Percentiles rank a stretch among this genome's conserved stretches.
Evolutionary conservation across 345 rosid species (phyloP).

Genomic region (Ceriops zippeliana): DNA sequence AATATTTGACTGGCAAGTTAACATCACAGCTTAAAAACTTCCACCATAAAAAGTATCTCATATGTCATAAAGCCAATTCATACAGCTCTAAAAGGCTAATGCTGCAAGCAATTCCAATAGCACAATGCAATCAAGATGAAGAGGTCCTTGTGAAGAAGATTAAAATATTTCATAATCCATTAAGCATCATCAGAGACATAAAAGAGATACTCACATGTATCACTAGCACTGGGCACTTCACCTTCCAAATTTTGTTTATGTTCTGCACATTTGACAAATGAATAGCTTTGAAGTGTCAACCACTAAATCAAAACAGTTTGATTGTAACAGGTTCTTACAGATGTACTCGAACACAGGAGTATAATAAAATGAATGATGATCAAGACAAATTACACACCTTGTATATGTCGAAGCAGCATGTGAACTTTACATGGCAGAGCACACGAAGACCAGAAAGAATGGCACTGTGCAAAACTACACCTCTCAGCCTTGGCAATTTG

Average conservation of each 20-base stretch:
- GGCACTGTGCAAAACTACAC: constrained; percentile 95
- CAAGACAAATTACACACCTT: constrained; percentile 38
- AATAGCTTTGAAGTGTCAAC: constrained; percentile 10
- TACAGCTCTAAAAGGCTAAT: too few species aligned
- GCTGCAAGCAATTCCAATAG: too few species aligned
- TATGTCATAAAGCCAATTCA: too few species aligned
- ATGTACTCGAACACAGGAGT: neutral
- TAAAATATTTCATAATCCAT: too few species aligned
- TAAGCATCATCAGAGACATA: neutral
- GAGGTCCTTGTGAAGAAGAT: too few species aligned
- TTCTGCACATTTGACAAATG: constrained; percentile 49
- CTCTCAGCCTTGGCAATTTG: constrained; percentile 91
- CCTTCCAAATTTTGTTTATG: constrained; percentile 74
- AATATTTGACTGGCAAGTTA: too few species aligned
- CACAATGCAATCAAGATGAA: too few species aligned
- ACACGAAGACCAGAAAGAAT: constrained; percentile 99
- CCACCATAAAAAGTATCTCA: too few species aligned
- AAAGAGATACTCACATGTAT: constrained; percentile 66
- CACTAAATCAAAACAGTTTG: neutral
- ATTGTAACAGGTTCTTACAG: too few species aligned
- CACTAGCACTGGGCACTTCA: constrained; percentile 89
- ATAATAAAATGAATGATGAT: neutral
- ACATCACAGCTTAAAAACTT: too few species aligned
- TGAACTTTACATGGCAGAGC: constrained; percentile 85
- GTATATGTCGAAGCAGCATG: constrained; percentile 87